These are phyloP conservation scores for Hypomontagnella monticulosa DNA, from an alignment of 495 filamentous ascomycete genomes.

Conservation along the genomic window DNA sequence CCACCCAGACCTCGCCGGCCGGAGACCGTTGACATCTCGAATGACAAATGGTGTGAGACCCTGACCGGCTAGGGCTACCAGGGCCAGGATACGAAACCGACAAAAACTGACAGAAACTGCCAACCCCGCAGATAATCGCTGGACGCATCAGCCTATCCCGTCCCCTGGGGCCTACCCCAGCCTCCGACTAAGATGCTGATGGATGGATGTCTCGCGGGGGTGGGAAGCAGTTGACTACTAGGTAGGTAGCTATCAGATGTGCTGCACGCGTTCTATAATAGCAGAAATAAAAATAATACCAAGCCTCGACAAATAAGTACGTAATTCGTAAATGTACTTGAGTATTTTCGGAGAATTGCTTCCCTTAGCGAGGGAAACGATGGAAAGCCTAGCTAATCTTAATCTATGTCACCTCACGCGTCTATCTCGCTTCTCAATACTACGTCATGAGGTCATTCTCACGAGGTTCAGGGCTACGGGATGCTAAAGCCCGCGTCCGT, in stretches of 20 bases:
- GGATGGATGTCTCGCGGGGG: constrained; percentile 23
- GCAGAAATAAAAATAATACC: constrained; percentile 10
- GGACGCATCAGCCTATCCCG: constrained; percentile 31
- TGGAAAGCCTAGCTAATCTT: constrained; percentile 21
- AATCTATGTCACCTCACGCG: constrained; percentile 17
- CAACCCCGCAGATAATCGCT: constrained; percentile 42
- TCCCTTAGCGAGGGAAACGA: constrained; percentile 1
- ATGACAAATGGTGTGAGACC: constrained; percentile 18
- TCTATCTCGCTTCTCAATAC: constrained; percentile 34
- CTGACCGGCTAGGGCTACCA: background rate
- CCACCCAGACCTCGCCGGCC: constrained; percentile 13
- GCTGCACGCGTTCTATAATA: constrained; percentile 6
- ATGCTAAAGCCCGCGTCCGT: constrained; percentile 17
- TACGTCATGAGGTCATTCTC: constrained; percentile 36
- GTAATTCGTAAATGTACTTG: constrained; percentile 29
- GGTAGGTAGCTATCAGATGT: constrained; percentile 16
- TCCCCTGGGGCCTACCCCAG: constrained; percentile 32
- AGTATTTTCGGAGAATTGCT: background rate
- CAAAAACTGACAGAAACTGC: constrained; percentile 9
- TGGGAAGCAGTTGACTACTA: background rate
- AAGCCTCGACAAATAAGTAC: constrained; percentile 27
- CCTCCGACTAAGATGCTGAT: constrained; percentile 32
- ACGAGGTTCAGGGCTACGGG: constrained; percentile 20
- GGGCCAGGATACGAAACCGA: background rate
- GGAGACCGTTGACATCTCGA: constrained; percentile 21